Conservation (phyloP, 495 filamentous ascomycete genomes). For the Podospora pseudopauciseta region DNA sequence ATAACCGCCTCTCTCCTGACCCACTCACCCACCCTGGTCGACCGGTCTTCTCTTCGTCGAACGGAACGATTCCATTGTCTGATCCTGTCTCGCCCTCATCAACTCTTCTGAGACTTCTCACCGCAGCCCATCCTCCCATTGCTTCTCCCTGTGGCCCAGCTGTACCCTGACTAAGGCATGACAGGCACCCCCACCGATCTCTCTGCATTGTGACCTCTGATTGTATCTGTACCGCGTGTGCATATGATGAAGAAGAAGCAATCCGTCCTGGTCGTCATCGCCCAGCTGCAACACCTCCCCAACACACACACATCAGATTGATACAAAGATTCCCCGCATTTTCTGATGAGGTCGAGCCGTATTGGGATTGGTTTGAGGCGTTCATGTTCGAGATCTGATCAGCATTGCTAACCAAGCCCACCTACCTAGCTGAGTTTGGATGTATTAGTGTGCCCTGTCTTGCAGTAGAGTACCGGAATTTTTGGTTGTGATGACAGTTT, state of each 20-base stretch:
- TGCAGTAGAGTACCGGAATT: neutral
- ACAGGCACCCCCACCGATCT: neutral
- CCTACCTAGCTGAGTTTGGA: neutral
- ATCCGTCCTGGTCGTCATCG: neutral
- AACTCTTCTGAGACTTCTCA: neutral
- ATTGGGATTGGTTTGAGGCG: neutral
- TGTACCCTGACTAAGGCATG: neutral
- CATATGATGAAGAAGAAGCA: conserved; percentile 5
- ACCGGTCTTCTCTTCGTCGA: neutral
- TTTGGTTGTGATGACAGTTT: neutral
- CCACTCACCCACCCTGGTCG: neutral
- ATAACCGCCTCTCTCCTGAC: neutral
- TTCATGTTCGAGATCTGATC: neutral
- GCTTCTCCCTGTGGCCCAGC: neutral
- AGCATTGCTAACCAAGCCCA: neutral
- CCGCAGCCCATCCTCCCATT: neutral
- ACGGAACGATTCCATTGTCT: neutral
- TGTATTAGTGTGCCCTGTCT: neutral
- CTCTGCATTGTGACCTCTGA: neutral
- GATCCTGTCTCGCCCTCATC: conserved; percentile 1
- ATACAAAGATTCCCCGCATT: neutral
- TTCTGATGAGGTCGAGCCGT: neutral
- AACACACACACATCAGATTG: neutral
- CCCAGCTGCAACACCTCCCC: neutral
- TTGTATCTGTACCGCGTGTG: neutral